phyloP scores from a whole-genome alignment of 257 asterid genomes.

The Solanum corneliomulleri region DNA sequence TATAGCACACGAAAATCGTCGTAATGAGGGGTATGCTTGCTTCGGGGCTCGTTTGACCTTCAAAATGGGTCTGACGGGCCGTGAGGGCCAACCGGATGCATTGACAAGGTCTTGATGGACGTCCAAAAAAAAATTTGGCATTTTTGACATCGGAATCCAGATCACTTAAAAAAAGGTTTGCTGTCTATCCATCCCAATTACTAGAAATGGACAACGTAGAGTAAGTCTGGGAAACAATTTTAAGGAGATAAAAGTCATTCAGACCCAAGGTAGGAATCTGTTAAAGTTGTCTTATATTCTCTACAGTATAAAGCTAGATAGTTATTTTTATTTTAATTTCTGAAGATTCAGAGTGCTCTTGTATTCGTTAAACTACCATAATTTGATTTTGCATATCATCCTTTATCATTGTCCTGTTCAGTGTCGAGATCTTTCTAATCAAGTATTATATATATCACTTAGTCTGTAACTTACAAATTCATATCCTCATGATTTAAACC shows the following conservation, averaged over 20 bases:
- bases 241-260: neutral
- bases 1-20: too few relatives aligned
- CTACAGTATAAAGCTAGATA: neutral
- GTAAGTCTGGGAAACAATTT: neutral
- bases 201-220: neutral
- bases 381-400: neutral
- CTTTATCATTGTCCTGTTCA: neutral
- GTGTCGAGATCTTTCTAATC: too few relatives aligned
- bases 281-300: neutral
- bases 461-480: neutral
- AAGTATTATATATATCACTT: too few relatives aligned
- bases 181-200: neutral
- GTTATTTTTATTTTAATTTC: too few relatives aligned
- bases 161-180: too few relatives aligned
- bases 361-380: neutral
- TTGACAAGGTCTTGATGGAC: too few relatives aligned
- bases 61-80: too few relatives aligned
- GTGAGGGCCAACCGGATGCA: too few relatives aligned
- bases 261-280: neutral
- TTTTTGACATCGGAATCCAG: too few relatives aligned
- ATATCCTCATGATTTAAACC: neutral
- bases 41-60: too few relatives aligned
- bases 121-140: too few relatives aligned
- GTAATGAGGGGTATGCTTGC: too few relatives aligned
- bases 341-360: neutral